Base-by-base conservation (phyloP, 1,139 yeast species). In the Suhomyces anneliseae region DNA sequence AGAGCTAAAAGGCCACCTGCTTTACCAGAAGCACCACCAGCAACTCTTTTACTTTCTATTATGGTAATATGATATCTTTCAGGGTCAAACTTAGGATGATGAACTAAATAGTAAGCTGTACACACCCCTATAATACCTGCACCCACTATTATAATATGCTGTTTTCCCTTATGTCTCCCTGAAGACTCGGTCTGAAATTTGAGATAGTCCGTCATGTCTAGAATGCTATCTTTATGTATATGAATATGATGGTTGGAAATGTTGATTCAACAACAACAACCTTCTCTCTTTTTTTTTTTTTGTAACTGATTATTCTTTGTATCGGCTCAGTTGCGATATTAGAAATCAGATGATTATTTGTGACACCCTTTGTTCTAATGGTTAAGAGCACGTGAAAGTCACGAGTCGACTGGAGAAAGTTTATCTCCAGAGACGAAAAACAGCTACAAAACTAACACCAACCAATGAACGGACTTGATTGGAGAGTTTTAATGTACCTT, bases 91-190 rank as follows among this genome's bases (percentile, higher is more conserved):
- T 78, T 76, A 6, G 96, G 93, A 64, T 93, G 98, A 51, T 80
- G 80, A 5, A 95, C 87, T 42, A 93, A 68, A 59, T 85, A 93
- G 67, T 88, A 93, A 2, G 98, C 98, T 1, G 95, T 89, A 64
- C 97, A 89, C 9, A 90, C 96, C 27, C 99, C 99, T 37, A 93
- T 87, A 58, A 93, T 92, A 27, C 99, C 99, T 0, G 97, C 99
- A 15, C 97, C 97, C 29, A 85, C 90, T 38, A 87, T 83, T 46
- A 85, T 76, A 44, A 85, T 85, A 60, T 86, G 90, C 24, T 80
- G 78, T 60, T 85, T 84, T 35, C 82, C 87, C 54, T 78, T 66
- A 43, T 81, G 81, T 48, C 70, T 76, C 11, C 82, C 85, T 1
- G 86, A 78, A 10, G 89, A 86, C 42, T 54, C 59, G 8, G 70